These are phyloP conservation scores for Peniophora sp. DNA, from an alignment of 1,284 basidiomycete genomes.

Conservation along the genomic window DNA sequence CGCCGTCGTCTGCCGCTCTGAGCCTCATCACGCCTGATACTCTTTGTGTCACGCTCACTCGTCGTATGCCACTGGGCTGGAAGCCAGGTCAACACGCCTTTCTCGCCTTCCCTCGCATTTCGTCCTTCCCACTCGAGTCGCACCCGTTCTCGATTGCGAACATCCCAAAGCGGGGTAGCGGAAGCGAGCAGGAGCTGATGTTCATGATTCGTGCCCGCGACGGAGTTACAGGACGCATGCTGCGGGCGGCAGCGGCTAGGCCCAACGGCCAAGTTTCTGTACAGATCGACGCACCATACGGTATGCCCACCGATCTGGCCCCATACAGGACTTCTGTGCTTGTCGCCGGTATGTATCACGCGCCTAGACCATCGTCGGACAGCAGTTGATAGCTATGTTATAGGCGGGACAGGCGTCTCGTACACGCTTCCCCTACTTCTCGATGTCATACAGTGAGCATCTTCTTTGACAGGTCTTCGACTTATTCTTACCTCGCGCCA, in stretches of 20 bases:
- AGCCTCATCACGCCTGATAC: slow-evolving; percentile 29
- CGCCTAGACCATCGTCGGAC: background rate
- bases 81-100: slow-evolving; percentile 51
- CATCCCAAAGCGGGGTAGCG: slow-evolving; percentile 16
- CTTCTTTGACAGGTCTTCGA: background rate
- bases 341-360: slow-evolving; percentile 36
- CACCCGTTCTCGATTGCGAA: slow-evolving; percentile 53
- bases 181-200: slow-evolving; percentile 26
- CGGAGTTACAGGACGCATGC: slow-evolving; percentile 41
- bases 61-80: slow-evolving; percentile 33
- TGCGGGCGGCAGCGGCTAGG: slow-evolving; percentile 21
- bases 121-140: slow-evolving; percentile 35
- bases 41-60: slow-evolving; percentile 27
- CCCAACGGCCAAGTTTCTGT: slow-evolving; percentile 26
- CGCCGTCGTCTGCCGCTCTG: slow-evolving; percentile 18
- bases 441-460: slow-evolving; percentile 30
- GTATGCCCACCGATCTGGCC: slow-evolving; percentile 34
- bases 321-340: slow-evolving; percentile 37
- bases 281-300: slow-evolving; percentile 49
- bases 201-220: slow-evolving; percentile 40
- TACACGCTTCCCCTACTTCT: slow-evolving; percentile 41
- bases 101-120: slow-evolving; percentile 38
- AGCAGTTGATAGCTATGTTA: background rate
- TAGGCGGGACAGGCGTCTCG: slow-evolving; percentile 43
- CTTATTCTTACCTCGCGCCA: slow-evolving; percentile 1